Evolutionary conservation across 106 monocot genomes (phyloP), one percentile per base, ranked within the genome.

Genomic region (Dendrobium huoshanense): DNA sequence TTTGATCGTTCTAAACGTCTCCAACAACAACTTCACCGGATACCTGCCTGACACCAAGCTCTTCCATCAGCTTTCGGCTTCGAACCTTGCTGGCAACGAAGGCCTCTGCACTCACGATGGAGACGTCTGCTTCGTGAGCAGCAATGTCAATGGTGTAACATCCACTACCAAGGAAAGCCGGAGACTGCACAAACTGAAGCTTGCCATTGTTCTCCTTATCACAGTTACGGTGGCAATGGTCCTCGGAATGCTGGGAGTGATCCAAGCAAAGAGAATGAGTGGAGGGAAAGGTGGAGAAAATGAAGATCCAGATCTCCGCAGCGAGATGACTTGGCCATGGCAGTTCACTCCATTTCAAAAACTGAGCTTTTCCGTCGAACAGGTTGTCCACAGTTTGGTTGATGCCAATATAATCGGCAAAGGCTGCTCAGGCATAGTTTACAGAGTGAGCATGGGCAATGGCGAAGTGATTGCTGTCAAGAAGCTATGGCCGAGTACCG

Each of bases 331-430:
- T 18, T 90, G 93, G 90, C 93, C 93, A 7, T 92, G 96, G 96
- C 90, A 94, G 72, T 88, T 97, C 88, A 97, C 92, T 2, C 94
- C 97, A 13, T 98, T 98, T 80, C 98, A 95, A 77, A 98, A 98
- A 81, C 88, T 98, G 41, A 95, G 72, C 78, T 93, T 95, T 80
- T 91, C 92, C 0, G 79, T 90, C 0, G 95, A 95, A 2, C 87
- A 98, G 55, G 89, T 98, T 41, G 88, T 95, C 59, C 75, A 87
- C 43, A 88, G 82, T 76, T 82, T 98, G 3, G 88, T 86, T 16
- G 98, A 98, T 20, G 82, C 88, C 77, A 95, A 98, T 72, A 88
- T 95, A 44, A 90, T 98, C 80, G 98, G 98, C 9, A 92, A 92
- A 67, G 98, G 97, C 4, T 94, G 97, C 78, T 90, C 94, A 0